Evolutionary conservation across 306 rosid species (phyloP), one percentile per base, ranked within the genome.

Genomic region (Trichosanthes cucumerina): DNA sequence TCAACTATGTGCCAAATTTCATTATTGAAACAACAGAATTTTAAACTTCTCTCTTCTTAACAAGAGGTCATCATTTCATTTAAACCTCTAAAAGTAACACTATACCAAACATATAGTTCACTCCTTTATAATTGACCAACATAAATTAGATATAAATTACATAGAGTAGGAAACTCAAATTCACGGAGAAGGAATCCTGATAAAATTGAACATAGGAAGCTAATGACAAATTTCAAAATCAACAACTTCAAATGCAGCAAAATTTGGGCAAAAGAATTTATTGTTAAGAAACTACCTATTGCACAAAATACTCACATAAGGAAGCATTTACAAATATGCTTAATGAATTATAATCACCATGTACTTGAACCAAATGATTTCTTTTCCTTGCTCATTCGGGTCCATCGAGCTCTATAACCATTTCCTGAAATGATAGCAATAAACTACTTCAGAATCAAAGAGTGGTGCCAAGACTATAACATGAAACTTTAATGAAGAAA

Each of bases 291-390:
- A 79, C 76, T 78, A 46, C 72, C 63, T 13, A 74, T 70, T 60
- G 28, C 83, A 77, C 16, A 71, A 80, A 80, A 63, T 36, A 85
- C 99, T 93, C 88, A 96, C 99, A 96, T 96, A 50, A 96, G 99
- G 82, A 96, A 92, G 84, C 97, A 87, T 54, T 98, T 96, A 78
- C 99, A 98, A 77, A 96, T 79, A 71, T n/a, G n/a, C n/a, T n/a
- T n/a, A n/a, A n/a, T n/a, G n/a, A n/a, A n/a, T n/a, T n/a, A n/a
- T n/a, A n/a, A n/a, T n/a, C n/a, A n/a, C n/a, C n/a, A n/a, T n/a
- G n/a, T n/a, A n/a, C n/a, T n/a, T n/a, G n/a, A n/a, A n/a, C n/a
- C n/a, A n/a, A n/a, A n/a, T n/a, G n/a, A n/a, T n/a, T n/a, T n/a
- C n/a, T n/a, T n/a, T n/a, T n/a, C n/a, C n/a, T n/a, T n/a, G n/a